Percentiles rank a stretch among this genome's conserved stretches.
These are phyloP conservation scores for Fusarium domesticum DNA, from an alignment of 2,329 filamentous ascomycete genomes.

Conservation along the genomic window DNA sequence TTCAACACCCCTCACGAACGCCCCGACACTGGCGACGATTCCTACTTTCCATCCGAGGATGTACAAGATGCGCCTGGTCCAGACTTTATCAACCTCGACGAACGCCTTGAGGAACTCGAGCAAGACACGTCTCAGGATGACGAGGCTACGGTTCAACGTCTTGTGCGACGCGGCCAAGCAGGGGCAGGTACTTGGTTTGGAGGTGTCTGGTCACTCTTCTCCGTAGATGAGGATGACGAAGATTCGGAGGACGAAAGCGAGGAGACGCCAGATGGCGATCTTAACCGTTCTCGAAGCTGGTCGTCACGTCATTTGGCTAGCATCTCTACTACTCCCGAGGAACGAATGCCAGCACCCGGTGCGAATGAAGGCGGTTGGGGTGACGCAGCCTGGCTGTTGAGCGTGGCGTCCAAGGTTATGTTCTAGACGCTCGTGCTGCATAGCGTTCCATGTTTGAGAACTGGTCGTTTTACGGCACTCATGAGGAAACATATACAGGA, in stretches of 20 bases:
- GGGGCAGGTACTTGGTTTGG: conserved; percentile 59
- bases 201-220: conserved; percentile 59
- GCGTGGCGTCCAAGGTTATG: conserved; percentile 60
- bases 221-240: conserved; percentile 59
- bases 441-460: conserved; percentile 2
- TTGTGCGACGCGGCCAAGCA: conserved; percentile 52
- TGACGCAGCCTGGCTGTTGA: conserved; percentile 66
- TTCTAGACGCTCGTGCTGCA: conserved; percentile 38
- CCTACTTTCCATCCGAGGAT: conserved; percentile 24
- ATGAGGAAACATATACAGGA: conserved; percentile 1
- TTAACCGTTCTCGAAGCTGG: conserved; percentile 32
- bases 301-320: conserved; percentile 41
- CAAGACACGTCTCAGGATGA: conserved; percentile 52
- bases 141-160: conserved; percentile 55
- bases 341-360: conserved; percentile 47
- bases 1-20: conserved; percentile 46
- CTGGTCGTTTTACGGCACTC: conserved; percentile 5
- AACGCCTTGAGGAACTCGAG: conserved; percentile 55
- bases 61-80: conserved; percentile 47
- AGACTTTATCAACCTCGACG: conserved; percentile 62
- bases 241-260: conserved; percentile 44
- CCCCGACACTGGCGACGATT: conserved; percentile 24
- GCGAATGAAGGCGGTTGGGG: conserved; percentile 60
- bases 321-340: conserved; percentile 40
- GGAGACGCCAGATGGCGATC: conserved; percentile 30